phyloP scores from a whole-genome alignment of 2,329 filamentous ascomycete species.

The Ophioceras dolichostomum region DNA sequence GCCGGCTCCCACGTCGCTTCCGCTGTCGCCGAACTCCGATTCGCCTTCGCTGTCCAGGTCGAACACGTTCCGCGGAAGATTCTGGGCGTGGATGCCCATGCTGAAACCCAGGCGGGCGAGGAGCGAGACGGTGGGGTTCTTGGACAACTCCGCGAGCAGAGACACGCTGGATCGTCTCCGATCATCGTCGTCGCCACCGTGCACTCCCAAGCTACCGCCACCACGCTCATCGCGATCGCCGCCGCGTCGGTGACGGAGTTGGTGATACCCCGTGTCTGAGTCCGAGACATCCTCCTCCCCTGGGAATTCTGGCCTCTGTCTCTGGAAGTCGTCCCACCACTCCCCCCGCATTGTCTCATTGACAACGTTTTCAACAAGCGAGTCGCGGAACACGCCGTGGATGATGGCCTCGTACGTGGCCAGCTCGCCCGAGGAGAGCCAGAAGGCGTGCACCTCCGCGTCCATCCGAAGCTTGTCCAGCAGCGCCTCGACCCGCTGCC shows the following conservation, averaged over 20 bases:
- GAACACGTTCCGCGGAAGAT: constrained; percentile 51
- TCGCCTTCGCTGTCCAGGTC: constrained; percentile 16
- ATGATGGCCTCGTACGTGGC: constrained; percentile 67
- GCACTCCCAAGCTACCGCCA: background rate
- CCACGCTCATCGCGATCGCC: background rate
- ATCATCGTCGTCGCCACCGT: background rate
- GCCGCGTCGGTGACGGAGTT: too few relatives aligned
- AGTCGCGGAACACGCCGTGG: constrained; percentile 49
- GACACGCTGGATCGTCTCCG: constrained; percentile 35
- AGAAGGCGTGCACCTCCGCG: constrained; percentile 69
- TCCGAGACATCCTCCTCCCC: too few relatives aligned
- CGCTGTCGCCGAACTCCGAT: constrained; percentile 10
- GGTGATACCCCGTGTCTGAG: background rate
- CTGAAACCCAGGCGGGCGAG: constrained; percentile 48
- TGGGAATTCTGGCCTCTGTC: too few relatives aligned
- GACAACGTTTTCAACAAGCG: constrained; percentile 46
- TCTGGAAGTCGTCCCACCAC: constrained; percentile 72
- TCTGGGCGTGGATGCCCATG: constrained; percentile 65
- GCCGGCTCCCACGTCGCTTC: too few relatives aligned
- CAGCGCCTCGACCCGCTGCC: constrained; percentile 56
- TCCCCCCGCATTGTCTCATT: constrained; percentile 57
- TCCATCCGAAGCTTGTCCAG: constrained; percentile 74
- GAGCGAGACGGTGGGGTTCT: constrained; percentile 40
- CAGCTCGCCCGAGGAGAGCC: constrained; percentile 62
- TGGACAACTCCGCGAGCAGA: constrained; percentile 49